A percentile compares a stretch with the other conserved stretches of the same genome.
These are phyloP conservation scores for Dysphania ambrosioides DNA, from an alignment of 148 eudicot species.

Conservation along the genomic window DNA sequence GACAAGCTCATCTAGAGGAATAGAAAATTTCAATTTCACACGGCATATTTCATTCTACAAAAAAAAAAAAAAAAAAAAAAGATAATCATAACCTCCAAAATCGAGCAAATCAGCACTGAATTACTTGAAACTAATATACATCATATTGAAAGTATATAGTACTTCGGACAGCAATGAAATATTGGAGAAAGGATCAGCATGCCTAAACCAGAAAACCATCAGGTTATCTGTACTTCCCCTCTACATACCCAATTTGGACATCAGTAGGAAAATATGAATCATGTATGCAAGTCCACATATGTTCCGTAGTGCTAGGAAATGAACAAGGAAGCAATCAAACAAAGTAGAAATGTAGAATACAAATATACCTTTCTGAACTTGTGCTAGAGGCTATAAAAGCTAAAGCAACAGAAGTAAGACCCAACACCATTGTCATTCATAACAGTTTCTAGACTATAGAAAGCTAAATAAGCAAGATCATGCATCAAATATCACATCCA, in stretches of 20 bases:
- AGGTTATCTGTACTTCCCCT: neutral
- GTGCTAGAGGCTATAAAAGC: neutral
- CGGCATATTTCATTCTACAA: conserved; percentile 88
- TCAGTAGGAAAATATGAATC: neutral
- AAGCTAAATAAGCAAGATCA: neutral
- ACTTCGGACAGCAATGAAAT: neutral
- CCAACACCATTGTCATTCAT: neutral
- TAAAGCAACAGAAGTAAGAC: neutral
- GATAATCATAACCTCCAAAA: neutral
- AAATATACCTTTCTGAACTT: neutral
- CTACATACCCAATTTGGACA: neutral
- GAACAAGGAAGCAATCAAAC: neutral
- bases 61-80: conserved; percentile 21
- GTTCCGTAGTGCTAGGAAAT: neutral
- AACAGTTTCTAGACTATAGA: neutral
- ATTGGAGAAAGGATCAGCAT: neutral
- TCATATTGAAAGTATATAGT: neutral
- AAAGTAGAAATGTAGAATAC: neutral
- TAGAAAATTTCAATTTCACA: conserved; percentile 58
- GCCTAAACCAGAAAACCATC: neutral
- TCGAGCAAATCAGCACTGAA: neutral
- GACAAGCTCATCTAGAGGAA: conserved; percentile 86
- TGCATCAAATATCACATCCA: neutral
- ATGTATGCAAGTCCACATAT: neutral
- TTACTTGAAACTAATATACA: too few species aligned